A percentile compares a stretch with the other conserved stretches of the same genome.
Evolutionary conservation across 805 yeast genomes (phyloP).

Genomic region (Candida namnaoensis): DNA sequence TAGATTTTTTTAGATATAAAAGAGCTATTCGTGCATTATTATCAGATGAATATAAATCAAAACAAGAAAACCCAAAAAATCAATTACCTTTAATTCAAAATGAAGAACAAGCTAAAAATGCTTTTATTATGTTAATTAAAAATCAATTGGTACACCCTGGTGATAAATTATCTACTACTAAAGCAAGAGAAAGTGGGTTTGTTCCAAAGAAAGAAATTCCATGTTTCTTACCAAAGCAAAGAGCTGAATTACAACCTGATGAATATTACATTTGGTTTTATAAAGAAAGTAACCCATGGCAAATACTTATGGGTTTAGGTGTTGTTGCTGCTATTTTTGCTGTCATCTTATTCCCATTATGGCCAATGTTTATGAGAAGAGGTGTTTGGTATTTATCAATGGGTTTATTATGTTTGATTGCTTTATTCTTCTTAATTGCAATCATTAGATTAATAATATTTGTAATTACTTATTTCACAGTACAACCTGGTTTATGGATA

Average conservation of each 20-base stretch:
- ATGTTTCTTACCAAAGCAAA: constrained; percentile 42
- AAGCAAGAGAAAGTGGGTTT: constrained; percentile 53
- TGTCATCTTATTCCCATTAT: constrained; percentile 77
- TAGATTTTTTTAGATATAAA: constrained; percentile 82
- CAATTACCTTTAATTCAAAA: constrained; percentile 39
- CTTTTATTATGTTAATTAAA: constrained; percentile 62
- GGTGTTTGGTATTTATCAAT: constrained; percentile 90
- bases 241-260: constrained; percentile 54
- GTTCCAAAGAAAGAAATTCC: constrained; percentile 59
- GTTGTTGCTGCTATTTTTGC: constrained; percentile 56
- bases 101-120: constrained; percentile 48
- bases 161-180: constrained; percentile 59
- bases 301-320: constrained; percentile 26
- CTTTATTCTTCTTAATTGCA: constrained; percentile 68
- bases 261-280: constrained; percentile 82
- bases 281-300: constrained; percentile 50
- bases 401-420: constrained; percentile 65
- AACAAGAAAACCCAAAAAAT: constrained; percentile 36
- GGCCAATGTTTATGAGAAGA: constrained; percentile 86
- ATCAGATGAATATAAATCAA: constrained; percentile 58
- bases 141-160: constrained; percentile 71
- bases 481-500: constrained; percentile 82
- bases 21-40: constrained; percentile 73
- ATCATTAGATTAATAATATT: constrained; percentile 70
- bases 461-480: constrained; percentile 43